These are phyloP conservation scores for Mortierella antarctica DNA, from an alignment of 192 early-diverging fungal genomes.

Conservation along the genomic window DNA sequence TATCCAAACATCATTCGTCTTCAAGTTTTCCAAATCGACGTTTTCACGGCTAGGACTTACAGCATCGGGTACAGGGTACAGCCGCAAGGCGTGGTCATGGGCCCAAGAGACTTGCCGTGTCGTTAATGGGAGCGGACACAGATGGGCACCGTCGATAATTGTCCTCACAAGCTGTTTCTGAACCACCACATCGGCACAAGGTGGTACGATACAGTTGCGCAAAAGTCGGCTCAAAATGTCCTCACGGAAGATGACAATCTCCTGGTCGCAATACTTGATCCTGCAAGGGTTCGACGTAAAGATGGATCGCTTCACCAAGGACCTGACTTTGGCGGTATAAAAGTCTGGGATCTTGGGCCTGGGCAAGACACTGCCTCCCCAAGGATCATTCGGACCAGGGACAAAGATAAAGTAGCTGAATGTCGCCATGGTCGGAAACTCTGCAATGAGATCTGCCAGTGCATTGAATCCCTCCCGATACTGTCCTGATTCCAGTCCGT, in stretches of 20 bases:
- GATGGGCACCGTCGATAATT: slow-evolving; percentile 85
- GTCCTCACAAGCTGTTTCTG: slow-evolving; percentile 77
- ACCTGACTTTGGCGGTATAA: slow-evolving; percentile 71
- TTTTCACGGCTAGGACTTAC: slow-evolving; percentile 54
- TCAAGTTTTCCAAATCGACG: neutral
- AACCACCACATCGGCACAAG: slow-evolving; percentile 57
- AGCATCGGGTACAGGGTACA: slow-evolving; percentile 91
- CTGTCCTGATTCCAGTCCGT: slow-evolving; percentile 66
- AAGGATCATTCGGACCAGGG: slow-evolving; percentile 89
- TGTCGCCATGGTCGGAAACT: slow-evolving; percentile 67
- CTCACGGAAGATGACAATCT: slow-evolving; percentile 91
- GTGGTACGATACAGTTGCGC: slow-evolving; percentile 79
- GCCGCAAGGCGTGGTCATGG: slow-evolving; percentile 83
- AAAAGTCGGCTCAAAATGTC: slow-evolving; percentile 81
- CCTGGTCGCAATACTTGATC: slow-evolving; percentile 91
- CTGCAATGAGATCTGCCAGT: slow-evolving; percentile 75
- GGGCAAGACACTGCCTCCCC: slow-evolving; percentile 77
- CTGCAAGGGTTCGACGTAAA: slow-evolving; percentile 91
- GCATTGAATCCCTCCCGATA: slow-evolving; percentile 69
- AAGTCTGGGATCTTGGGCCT: slow-evolving; percentile 77
- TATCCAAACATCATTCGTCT: neutral
- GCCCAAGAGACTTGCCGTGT: slow-evolving; percentile 85
- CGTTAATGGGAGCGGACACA: slow-evolving; percentile 82
- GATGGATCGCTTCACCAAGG: slow-evolving; percentile 66
- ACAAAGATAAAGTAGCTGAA: slow-evolving; percentile 88